Conservation (phyloP, 2,329 filamentous ascomycete species). For the Fusarium vanettenii region DNA sequence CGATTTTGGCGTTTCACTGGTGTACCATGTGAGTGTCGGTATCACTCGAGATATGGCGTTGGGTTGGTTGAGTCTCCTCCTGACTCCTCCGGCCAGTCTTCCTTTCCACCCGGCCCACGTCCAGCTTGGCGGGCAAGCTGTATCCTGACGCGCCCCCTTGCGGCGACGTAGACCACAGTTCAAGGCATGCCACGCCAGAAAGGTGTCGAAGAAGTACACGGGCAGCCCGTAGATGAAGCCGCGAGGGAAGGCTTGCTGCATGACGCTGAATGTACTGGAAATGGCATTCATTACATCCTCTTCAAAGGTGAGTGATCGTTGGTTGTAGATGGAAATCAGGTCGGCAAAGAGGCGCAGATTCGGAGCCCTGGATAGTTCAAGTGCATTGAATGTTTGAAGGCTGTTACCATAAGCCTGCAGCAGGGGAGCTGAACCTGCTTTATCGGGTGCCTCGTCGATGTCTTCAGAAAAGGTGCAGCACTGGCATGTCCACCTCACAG, state of each 20-base stretch:
- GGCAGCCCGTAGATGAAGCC: slow-evolving; percentile 8
- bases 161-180: neutral
- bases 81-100: neutral
- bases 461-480: slow-evolving; percentile 7
- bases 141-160: neutral
- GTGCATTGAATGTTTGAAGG: neutral
- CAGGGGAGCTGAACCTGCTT: neutral
- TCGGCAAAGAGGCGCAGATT: slow-evolving; percentile 6
- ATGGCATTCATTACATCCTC: slow-evolving; percentile 4
- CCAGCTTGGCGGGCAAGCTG: neutral
- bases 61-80: neutral
- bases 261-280: slow-evolving; percentile 1
- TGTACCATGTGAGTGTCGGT: slow-evolving; percentile 13
- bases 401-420: neutral
- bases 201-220: slow-evolving; percentile 3
- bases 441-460: neutral
- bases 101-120: slow-evolving; percentile 10
- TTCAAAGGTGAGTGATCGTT: slow-evolving; percentile 1
- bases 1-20: neutral
- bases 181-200: slow-evolving; percentile 1
- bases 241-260: slow-evolving; percentile 4
- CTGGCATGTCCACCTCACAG: slow-evolving; percentile 8
- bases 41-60: neutral
- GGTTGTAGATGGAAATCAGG: neutral
- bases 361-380: neutral